Percentiles rank a stretch among this genome's conserved stretches.
Evolutionary conservation across 805 yeast species (phyloP).

Genomic region (Kockiozyma suomiensis): DNA sequence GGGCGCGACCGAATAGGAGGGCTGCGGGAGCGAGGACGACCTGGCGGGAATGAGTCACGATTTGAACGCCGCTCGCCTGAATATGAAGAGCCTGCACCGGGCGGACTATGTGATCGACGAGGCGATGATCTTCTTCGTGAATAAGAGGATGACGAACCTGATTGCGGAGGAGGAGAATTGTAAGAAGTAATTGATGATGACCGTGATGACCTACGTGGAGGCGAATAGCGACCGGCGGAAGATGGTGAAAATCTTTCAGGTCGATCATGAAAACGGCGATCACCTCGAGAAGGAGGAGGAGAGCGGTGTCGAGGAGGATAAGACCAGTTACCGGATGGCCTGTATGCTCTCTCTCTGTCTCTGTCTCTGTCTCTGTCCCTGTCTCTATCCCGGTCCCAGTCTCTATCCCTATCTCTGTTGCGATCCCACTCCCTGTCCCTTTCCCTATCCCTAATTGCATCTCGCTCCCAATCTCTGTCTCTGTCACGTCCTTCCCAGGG

Average conservation of each 20-base stretch:
- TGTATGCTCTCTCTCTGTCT: conserved; percentile 1
- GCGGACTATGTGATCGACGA: conserved; percentile 20
- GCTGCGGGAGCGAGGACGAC: conserved; percentile 7
- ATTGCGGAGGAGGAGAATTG: conserved; percentile 8
- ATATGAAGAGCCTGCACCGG: not conserved
- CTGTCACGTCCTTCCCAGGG: conserved; percentile 21
- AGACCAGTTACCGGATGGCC: conserved; percentile 5
- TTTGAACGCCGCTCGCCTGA: not conserved
- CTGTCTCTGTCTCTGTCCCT: conserved; percentile 9
- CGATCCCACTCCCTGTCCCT: conserved; percentile 10
- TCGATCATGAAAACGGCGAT: conserved; percentile 6
- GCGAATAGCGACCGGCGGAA: conserved; percentile 7
- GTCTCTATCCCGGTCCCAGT: conserved; percentile 17
- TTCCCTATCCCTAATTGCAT: too few species aligned
- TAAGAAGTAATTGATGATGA: conserved; percentile 19
- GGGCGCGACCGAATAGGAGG: conserved; percentile 3
- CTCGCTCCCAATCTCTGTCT: conserved; percentile 11
- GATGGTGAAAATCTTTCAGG: not conserved
- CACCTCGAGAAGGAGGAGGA: conserved; percentile 4
- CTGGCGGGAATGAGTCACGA: conserved; percentile 2
- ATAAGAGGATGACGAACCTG: not conserved
- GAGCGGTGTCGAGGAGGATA: conserved; percentile 3
- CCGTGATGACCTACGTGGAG: conserved; percentile 16
- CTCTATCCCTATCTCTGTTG: conserved; percentile 17
- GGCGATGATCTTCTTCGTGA: conserved; percentile 18